These are phyloP conservation scores for Boletus tylopilopsis DNA, from an alignment of 768 basidiomycete species.

Conservation along the genomic window DNA sequence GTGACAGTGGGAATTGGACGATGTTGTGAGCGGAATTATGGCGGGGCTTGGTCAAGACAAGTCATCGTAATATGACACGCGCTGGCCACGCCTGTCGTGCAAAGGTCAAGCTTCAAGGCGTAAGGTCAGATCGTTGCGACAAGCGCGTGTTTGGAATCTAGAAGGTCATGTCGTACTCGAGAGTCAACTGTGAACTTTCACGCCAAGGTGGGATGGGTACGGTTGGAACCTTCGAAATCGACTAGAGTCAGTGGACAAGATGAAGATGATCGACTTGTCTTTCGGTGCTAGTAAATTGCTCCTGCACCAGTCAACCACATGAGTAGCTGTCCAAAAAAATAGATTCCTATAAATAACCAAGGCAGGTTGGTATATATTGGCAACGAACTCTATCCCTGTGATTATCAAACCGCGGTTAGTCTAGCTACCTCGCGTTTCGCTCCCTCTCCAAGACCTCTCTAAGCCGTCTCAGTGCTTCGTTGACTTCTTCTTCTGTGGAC, in stretches of 20 bases:
- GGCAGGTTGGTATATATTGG: neutral
- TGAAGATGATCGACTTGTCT: no score
- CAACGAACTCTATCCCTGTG: neutral
- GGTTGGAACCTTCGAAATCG: no score
- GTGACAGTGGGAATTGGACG: neutral
- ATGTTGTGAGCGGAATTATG: neutral
- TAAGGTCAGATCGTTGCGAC: neutral
- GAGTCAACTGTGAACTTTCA: neutral
- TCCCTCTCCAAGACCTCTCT: constrained; percentile 35
- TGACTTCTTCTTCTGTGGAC: constrained; percentile 59
- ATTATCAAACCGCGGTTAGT: neutral
- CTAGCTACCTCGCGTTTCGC: constrained; percentile 14
- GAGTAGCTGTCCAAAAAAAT: no score
- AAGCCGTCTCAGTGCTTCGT: constrained; percentile 68
- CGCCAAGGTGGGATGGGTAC: no score
- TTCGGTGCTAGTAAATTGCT: no score
- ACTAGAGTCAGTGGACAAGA: neutral
- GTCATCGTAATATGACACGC: constrained; percentile 13
- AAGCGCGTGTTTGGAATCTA: constrained; percentile 11
- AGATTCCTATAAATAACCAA: neutral
- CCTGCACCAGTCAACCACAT: no score
- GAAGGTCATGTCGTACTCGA: constrained; percentile 1
- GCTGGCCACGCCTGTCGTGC: constrained; percentile 1
- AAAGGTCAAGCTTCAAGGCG: neutral
- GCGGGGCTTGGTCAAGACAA: neutral